These are phyloP conservation scores for Clavulina sp. DNA, from an alignment of 768 basidiomycete species.

Conservation along the genomic window DNA sequence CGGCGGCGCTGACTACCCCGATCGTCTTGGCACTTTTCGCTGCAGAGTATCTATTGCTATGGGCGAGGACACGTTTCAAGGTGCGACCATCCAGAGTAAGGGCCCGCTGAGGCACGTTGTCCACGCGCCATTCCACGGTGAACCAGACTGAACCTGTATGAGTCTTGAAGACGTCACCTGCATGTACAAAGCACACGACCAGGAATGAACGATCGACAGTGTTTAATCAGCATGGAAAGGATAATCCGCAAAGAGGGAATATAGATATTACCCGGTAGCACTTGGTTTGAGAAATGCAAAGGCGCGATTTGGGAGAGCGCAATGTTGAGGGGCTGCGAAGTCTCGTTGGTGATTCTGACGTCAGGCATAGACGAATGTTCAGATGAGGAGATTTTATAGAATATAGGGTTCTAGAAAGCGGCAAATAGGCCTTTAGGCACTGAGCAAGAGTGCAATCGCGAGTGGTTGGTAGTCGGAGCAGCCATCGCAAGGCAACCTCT, in stretches of 20 bases:
- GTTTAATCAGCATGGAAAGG: no score
- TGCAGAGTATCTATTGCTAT: neutral
- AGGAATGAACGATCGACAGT: no score
- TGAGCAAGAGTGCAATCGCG: no score
- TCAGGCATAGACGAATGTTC: neutral
- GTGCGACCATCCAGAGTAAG: neutral
- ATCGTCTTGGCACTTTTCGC: slow-evolving; percentile 1
- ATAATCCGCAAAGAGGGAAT: no score
- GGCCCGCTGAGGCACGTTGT: neutral
- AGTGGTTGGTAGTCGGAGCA: no score
- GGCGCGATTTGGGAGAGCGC: slow-evolving; percentile 2
- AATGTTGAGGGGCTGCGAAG: neutral
- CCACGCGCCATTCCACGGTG: slow-evolving; percentile 3
- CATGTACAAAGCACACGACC: neutral
- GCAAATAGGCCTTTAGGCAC: no score
- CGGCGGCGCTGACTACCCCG: neutral
- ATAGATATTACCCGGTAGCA: neutral
- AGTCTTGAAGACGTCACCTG: neutral
- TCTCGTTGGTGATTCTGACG: neutral
- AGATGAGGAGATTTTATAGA: no score
- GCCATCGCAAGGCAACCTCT: no score
- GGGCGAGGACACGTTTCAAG: neutral
- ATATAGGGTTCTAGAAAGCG: no score
- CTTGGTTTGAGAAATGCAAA: neutral
- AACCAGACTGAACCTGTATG: slow-evolving; percentile 2